Conservation (phyloP, 495 filamentous ascomycete genomes). For the Xylaria scruposa region DNA sequence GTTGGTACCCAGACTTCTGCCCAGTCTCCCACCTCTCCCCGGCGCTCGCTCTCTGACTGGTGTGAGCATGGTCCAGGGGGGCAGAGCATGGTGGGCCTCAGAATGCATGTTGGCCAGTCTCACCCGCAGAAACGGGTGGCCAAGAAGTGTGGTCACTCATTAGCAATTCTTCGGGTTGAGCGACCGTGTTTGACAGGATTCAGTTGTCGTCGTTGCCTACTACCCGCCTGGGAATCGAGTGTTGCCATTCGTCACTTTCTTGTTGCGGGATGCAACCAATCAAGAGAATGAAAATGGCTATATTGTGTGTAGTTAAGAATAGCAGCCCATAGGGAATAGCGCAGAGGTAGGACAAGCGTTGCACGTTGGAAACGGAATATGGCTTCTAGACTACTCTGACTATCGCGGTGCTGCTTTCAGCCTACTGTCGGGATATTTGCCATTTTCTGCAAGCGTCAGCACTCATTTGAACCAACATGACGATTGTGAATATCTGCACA, state of each 20-base stretch:
- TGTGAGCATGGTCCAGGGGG: slow-evolving; percentile 18
- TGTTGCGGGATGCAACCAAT: slow-evolving; percentile 8
- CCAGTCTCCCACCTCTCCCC: slow-evolving; percentile 15
- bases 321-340: neutral
- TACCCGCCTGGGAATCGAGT: neutral
- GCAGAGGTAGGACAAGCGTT: neutral
- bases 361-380: neutral
- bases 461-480: slow-evolving; percentile 1
- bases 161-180: neutral
- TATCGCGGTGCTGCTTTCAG: slow-evolving; percentile 14
- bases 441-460: slow-evolving; percentile 19
- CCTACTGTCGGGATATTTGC: slow-evolving; percentile 16
- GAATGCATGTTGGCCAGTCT: slow-evolving; percentile 21
- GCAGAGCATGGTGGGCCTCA: slow-evolving; percentile 14
- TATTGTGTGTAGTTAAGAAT: slow-evolving; percentile 2
- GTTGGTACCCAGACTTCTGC: slow-evolving; percentile 17
- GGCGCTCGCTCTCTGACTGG: slow-evolving; percentile 18
- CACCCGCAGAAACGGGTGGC: slow-evolving; percentile 16
- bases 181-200: neutral
- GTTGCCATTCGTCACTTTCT: slow-evolving; percentile 20
- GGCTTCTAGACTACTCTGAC: slow-evolving; percentile 10
- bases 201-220: slow-evolving; percentile 9
- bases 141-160: slow-evolving; percentile 12
- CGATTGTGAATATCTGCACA: slow-evolving; percentile 22
- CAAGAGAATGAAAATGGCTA: neutral